phyloP scores from a whole-genome alignment of 2,329 filamentous ascomycete species.

The Fusarium liriodendri region DNA sequence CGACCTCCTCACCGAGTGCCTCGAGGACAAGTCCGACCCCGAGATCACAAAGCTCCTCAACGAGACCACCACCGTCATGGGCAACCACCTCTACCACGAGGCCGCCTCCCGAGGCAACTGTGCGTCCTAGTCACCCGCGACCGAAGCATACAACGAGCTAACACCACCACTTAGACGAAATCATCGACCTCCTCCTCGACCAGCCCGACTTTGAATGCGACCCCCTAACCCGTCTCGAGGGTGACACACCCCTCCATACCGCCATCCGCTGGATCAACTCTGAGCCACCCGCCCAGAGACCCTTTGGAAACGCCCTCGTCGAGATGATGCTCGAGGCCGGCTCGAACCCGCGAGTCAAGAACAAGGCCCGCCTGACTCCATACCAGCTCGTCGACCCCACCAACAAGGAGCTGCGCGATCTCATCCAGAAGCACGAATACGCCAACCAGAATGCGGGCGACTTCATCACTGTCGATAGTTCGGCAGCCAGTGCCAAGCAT shows the following conservation, averaged over 20 bases:
- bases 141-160: conserved; percentile 13
- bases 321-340: conserved; percentile 88
- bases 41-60: conserved; percentile 85
- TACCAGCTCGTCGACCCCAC: conserved; percentile 78
- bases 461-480: conserved; percentile 57
- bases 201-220: conserved; percentile 89
- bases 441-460: conserved; percentile 68
- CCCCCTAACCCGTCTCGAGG: conserved; percentile 75
- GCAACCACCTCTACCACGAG: conserved; percentile 90
- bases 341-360: conserved; percentile 66
- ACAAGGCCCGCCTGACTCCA: conserved; percentile 79
- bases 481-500: conserved; percentile 17
- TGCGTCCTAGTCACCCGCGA: conserved; percentile 57
- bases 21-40: conserved; percentile 70
- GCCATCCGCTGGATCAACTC: conserved; percentile 82
- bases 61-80: conserved; percentile 84
- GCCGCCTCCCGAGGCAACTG: conserved; percentile 88
- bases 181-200: conserved; percentile 85
- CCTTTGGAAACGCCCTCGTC: conserved; percentile 74
- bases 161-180: conserved; percentile 68
- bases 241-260: conserved; percentile 83
- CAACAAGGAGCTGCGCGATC: conserved; percentile 69
- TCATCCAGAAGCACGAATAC: conserved; percentile 79
- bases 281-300: conserved; percentile 71
- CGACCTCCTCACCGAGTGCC: conserved; percentile 81